A percentile compares a stretch with the other conserved stretches of the same genome.
Evolutionary conservation across 2,329 filamentous ascomycete genomes (phyloP).

Genomic region (Xylaria multiplex): DNA sequence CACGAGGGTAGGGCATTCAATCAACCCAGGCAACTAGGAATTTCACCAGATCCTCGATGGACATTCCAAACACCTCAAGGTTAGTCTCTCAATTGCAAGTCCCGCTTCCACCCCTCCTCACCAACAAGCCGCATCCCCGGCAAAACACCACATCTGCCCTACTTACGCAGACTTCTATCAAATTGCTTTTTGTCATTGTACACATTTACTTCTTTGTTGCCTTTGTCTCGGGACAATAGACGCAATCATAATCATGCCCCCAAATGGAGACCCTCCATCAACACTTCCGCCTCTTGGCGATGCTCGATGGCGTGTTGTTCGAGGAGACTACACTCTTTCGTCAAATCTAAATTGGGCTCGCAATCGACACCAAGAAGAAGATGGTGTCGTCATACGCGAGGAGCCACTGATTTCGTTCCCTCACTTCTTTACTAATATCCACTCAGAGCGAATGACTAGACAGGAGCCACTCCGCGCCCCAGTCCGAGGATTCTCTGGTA

Average conservation of each 20-base stretch:
- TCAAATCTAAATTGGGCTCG: conserved; percentile 10
- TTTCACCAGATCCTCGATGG: conserved; percentile 38
- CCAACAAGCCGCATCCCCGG: conserved; percentile 10
- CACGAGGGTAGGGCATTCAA: conserved; percentile 5
- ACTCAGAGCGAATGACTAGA: conserved; percentile 15
- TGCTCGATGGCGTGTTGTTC: conserved; percentile 29
- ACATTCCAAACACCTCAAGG: conserved; percentile 41
- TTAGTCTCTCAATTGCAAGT: conserved; percentile 19
- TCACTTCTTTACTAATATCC: conserved; percentile 29
- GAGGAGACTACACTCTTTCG: conserved; percentile 7
- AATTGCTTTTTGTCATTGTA: neutral
- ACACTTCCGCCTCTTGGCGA: neutral
- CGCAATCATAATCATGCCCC: conserved; percentile 21
- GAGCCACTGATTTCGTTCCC: conserved; percentile 22
- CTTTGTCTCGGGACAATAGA: neutral
- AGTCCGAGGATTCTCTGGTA: conserved; percentile 18
- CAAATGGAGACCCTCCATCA: neutral
- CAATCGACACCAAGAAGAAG: conserved; percentile 15
- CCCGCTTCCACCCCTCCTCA: conserved; percentile 6
- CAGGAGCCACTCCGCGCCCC: conserved; percentile 13
- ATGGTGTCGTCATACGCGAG: conserved; percentile 8
- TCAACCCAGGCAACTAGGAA: conserved; percentile 5
- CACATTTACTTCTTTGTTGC: neutral
- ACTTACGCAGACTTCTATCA: conserved; percentile 16
- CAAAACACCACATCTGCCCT: conserved; percentile 18